These are phyloP conservation scores for Vigna radiata DNA, from an alignment of 306 rosid species.

Conservation along the genomic window DNA sequence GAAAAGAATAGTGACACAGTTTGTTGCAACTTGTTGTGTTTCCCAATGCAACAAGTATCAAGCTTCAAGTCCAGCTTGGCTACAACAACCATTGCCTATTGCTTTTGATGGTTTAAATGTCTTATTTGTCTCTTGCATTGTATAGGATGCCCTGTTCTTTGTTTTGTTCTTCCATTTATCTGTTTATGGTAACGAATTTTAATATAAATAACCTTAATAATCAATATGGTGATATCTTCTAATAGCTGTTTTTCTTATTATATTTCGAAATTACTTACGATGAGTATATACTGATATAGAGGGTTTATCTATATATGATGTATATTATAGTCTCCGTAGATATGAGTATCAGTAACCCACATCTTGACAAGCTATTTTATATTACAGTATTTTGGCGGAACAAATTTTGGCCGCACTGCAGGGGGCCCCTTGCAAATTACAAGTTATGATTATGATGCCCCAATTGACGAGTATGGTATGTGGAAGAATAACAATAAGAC, in stretches of 20 bases:
- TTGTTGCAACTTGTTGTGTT: no score
- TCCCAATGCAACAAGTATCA: no score
- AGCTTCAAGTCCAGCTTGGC: no score
- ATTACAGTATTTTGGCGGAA: conserved; percentile 94
- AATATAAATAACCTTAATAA: neutral
- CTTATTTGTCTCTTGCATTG: neutral
- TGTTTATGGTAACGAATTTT: conserved; percentile 15
- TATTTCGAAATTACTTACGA: conserved; percentile 29
- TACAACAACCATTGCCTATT: no score
- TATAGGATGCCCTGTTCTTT: conserved; percentile 1
- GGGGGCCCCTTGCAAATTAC: conserved; percentile 97
- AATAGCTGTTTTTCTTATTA: neutral
- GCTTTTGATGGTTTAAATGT: neutral
- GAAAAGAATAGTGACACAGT: no score
- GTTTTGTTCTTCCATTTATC: neutral
- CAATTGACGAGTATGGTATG: conserved; percentile 95
- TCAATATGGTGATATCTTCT: conserved; percentile 25
- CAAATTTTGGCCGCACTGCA: conserved; percentile 95
- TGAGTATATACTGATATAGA: neutral
- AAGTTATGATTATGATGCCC: conserved; percentile 99
- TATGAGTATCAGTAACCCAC: conserved; percentile 26
- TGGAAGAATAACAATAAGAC: conserved; percentile 32
- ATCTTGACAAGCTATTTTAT: conserved; percentile 50
- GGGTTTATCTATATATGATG: conserved; percentile 31
- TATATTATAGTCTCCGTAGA: conserved; percentile 30